Base-by-base conservation (phyloP, 306 rosid species). In the Vigna trinervia region DNA sequence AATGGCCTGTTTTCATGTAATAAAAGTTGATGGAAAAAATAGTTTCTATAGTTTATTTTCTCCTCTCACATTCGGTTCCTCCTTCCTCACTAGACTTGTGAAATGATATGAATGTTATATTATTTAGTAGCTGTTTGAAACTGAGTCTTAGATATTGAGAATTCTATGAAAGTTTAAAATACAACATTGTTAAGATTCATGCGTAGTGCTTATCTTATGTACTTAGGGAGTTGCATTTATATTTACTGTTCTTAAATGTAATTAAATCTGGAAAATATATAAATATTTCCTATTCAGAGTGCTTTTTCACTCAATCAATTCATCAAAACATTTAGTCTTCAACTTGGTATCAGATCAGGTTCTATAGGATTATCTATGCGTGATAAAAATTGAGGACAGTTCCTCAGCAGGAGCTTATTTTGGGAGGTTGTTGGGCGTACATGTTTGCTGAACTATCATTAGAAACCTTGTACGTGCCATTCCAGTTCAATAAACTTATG, bases 41-140 rank as follows among this genome's bases (percentile, higher is more conserved):
- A 38, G 43, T 38, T 38, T 38, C 43, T 38, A 38, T 38, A 6
- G 10, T 7, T 38, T 38, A 38, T 38, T 38, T 38, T 39, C 3
- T 39, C 8, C 45, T 39, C 12, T 39, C 11, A 39, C 11, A 39
- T 39, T 39, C 11, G 46, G 46, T 41, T 41, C 2, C 46, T 8
- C 12, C 46, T 41, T 41, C 46, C 46, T 41, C 46, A 9, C 56
- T 39, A 74, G 63, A 52, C 72, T 10, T 50, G 45, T 48, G 68
- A 43, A 57, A 11, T 30, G 34, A 36, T 52, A 52, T 28, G 45
- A 20, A 57, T 32, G 32, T 50, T 56, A 57, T 67, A 5, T 71
- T 50, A 65, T 79, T 39, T 39, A 50, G 54, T 60, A 41, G 56
- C 59, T 58, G 4, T 58, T 58, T 15, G 32, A 57, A 23, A 57